Evolutionary conservation across 2,329 filamentous ascomycete genomes (phyloP).

Genomic region (Penicillium sp.): DNA sequence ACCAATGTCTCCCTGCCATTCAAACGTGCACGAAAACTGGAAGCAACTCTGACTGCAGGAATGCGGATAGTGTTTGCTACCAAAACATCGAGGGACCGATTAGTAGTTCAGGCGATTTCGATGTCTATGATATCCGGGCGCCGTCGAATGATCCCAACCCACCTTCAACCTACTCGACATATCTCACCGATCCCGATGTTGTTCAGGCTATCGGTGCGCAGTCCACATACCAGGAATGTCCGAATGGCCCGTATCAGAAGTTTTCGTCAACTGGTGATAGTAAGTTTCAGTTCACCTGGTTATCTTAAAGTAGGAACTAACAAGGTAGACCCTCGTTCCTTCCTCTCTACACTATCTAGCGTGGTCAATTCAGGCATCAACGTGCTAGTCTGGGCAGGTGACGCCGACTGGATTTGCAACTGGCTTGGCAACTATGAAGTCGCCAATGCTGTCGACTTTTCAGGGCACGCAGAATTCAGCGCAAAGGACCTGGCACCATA

Average conservation of each 20-base stretch:
- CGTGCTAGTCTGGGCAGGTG: conserved; percentile 46
- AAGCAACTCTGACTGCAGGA: conserved; percentile 39
- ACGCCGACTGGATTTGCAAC: conserved; percentile 66
- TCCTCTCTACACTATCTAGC: conserved; percentile 51
- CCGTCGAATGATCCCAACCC: conserved; percentile 47
- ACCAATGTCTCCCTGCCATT: conserved; percentile 47
- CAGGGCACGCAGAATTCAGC: conserved; percentile 50
- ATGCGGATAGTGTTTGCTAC: conserved; percentile 46
- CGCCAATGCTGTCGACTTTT: conserved; percentile 55
- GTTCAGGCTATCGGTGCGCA: conserved; percentile 55
- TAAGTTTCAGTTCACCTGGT: conserved; percentile 21
- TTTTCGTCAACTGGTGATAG: conserved; percentile 52
- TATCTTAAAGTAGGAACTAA: conserved; percentile 17
- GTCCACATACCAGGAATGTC: conserved; percentile 51
- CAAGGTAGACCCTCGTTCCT: conserved; percentile 50
- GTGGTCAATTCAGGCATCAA: conserved; percentile 58
- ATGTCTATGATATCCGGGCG: conserved; percentile 56
- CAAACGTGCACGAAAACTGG: conserved; percentile 45
- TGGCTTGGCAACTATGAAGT: conserved; percentile 60
- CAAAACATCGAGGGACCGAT: conserved; percentile 46
- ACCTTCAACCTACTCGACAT: conserved; percentile 51
- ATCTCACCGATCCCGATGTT: conserved; percentile 48
- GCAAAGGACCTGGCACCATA: conserved; percentile 50
- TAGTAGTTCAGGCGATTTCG: conserved; percentile 34
- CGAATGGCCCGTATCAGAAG: conserved; percentile 44